Percentiles rank a stretch among this genome's conserved stretches.
Evolutionary conservation across 2,329 filamentous ascomycete species (phyloP).

Genomic region (Arthrobotrys sphaeroides): DNA sequence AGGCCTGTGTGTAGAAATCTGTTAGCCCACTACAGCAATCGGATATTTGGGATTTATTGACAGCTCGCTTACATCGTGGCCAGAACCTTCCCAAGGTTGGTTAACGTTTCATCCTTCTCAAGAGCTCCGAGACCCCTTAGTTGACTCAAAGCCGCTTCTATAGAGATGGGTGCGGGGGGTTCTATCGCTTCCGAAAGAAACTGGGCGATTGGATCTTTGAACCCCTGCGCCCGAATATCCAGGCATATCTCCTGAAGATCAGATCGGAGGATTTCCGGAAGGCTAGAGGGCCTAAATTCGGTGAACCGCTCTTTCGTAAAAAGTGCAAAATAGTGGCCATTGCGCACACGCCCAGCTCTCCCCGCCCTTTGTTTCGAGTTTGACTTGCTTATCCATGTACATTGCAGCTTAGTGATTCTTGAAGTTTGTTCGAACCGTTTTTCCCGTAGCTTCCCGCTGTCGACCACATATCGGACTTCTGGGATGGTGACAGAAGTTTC

Average conservation of each 20-base stretch:
- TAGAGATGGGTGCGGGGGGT: conserved; percentile 61
- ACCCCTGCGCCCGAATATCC: conserved; percentile 62
- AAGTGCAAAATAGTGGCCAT: conserved; percentile 66
- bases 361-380: conserved; percentile 65
- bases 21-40: conserved; percentile 4
- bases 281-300: conserved; percentile 56
- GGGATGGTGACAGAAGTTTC: conserved; percentile 67
- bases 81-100: conserved; percentile 64
- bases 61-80: conserved; percentile 57
- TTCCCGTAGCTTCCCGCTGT: conserved; percentile 62
- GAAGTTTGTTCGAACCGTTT: conserved; percentile 62
- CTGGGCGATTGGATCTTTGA: conserved; percentile 61
- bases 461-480: conserved; percentile 66
- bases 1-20: conserved; percentile 56
- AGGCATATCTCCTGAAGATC: conserved; percentile 64
- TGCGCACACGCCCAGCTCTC: conserved; percentile 65
- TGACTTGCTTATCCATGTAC: conserved; percentile 65
- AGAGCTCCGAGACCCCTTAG: conserved; percentile 63
- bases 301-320: conserved; percentile 60
- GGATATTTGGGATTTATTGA: background rate
- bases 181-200: conserved; percentile 64
- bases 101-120: conserved; percentile 63
- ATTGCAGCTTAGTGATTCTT: conserved; percentile 61
- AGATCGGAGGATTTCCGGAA: conserved; percentile 63
- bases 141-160: conserved; percentile 61